Base-by-base conservation (phyloP, 345 rosid species). In the Gossypium bickii region DNA sequence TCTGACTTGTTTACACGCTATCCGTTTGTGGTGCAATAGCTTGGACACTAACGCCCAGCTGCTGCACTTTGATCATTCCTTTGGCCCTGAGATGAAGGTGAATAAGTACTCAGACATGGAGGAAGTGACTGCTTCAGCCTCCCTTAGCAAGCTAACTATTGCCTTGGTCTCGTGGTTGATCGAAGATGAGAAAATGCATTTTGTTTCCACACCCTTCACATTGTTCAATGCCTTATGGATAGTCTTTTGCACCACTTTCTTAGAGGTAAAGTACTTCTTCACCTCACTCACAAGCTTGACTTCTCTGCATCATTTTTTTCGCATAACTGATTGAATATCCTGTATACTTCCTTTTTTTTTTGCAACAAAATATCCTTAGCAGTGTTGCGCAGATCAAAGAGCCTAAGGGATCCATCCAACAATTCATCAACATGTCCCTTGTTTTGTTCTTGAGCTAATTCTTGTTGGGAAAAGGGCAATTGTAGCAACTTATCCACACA, bases 341-440 rank as follows among this genome's bases (percentile, higher is more conserved):
- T 73, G 76, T 12, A 58, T 15, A 44, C 78, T 18, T 22, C 78
- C 79, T 58, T 79, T 82, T 65, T 82, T 65, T 74, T 75, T 69
- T 75, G 82, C n/a, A 69, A 47, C 74, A 86, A 72, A 48, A 76
- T 82, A 81, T 81, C 83, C 57, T 78, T 78, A 34, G 79, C 53
- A 17, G 66, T 71, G 63, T 70, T 76, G 29, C 83, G 83, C 7
- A 80, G 51, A 22, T 83, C 84, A 49, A 81, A 74, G 61, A 82
- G 68, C 70, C 34, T 60, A 29, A 82, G 69, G 4, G 88, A 80
- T 12, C 82, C 82, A 57, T 83, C 81, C 73, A 86, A 74, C 51
- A 79, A 61, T 71, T 78, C 85, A 25, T 79, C 78, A 10, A 79
- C 78, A 9, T 9, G 27, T 24, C 61, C 67, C 64, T 47, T 27